Base-by-base conservation (phyloP, 371 early-diverging fungal genomes). In the Lichtheimia ornata region DNA sequence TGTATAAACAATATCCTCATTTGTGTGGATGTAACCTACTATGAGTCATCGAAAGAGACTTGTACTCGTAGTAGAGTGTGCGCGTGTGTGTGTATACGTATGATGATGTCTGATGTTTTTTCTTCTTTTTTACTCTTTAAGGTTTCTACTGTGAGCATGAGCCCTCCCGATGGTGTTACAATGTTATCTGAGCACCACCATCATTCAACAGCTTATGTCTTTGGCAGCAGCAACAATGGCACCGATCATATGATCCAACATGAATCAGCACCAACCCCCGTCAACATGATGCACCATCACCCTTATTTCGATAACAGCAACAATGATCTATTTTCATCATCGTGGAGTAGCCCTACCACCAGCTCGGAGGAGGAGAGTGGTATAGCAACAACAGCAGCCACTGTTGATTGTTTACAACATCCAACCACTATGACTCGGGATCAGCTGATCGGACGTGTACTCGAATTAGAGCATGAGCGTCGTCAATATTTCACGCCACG, bases 391-490 rank as follows among this genome's bases (percentile, higher is more conserved):
- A 22, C 25, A 28, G 22, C 22, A 6, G 35, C 35, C 35, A 35
- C 35, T 35, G 35, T 35, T 35, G 35, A 35, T 35, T 35, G 35
- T 35, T 35, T 35, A 35, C 35, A 51, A 15, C 57, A 42, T 13
- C 62, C 70, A 30, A 51, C 50, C 27, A 69, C 69, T 47, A 45
- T 74, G 44, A 64, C 75, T 45, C 71, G 72, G 41, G 67, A 66
- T 25, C 61, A 76, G 44, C 67, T 76, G 41, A 76, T 76, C 57
- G 64, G 69, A 55, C 64, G 76, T 14, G 66, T 73, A 4, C 56
- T 76, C 35, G 58, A 71, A 24, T 65, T 76, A 1, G 76, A 76
- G 56, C 58, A 63, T n/a, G 74, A 76, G 51, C 72, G 62, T 43
- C 58, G 28, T n/a, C 56, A 61, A 42, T 45, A 57, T 17, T 25